A percentile compares a stretch with the other conserved stretches of the same genome.
Conservation (phyloP, 495 filamentous ascomycete genomes). For the Aspergillus carlsbadensis region DNA sequence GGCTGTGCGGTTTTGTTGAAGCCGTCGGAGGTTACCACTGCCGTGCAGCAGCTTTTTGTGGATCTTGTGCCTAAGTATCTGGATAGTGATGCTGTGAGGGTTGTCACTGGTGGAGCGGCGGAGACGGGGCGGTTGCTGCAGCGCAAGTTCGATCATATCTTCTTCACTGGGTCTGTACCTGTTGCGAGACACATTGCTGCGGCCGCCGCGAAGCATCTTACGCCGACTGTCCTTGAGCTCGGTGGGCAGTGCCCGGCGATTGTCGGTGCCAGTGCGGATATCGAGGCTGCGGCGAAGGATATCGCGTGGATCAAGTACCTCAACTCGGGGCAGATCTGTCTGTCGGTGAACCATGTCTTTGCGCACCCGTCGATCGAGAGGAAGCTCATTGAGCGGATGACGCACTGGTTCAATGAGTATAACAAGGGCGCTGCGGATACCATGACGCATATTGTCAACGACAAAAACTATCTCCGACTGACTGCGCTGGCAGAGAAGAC, state of each 20-base stretch:
- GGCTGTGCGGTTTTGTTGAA: constrained; percentile 83
- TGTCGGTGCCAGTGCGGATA: constrained; percentile 67
- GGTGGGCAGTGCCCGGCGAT: constrained; percentile 86
- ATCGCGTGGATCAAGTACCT: constrained; percentile 76
- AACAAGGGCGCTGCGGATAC: constrained; percentile 54
- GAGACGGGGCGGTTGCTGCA: constrained; percentile 75
- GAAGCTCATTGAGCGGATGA: constrained; percentile 66
- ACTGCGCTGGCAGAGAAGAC: constrained; percentile 72
- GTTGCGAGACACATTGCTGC: constrained; percentile 79
- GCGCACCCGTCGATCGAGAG: constrained; percentile 67
- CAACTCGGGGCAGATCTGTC: constrained; percentile 74
- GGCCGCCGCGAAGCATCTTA: constrained; percentile 87
- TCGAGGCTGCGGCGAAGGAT: constrained; percentile 69
- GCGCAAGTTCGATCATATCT: constrained; percentile 89
- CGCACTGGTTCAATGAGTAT: constrained; percentile 62
- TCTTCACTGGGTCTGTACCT: constrained; percentile 75
- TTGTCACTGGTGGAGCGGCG: constrained; percentile 71
- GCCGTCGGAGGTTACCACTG: constrained; percentile 72
- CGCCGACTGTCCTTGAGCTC: constrained; percentile 78
- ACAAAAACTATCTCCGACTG: constrained; percentile 71
- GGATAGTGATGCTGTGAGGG: constrained; percentile 63
- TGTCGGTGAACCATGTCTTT: constrained; percentile 80
- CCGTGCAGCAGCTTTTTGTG: constrained; percentile 69
- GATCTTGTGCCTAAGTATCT: constrained; percentile 67
- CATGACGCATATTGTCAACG: constrained; percentile 71